Evolutionary conservation across 1,284 basidiomycete species (phyloP), one percentile per base, ranked within the genome.

Genomic region (Apiotrichum gamsii): DNA sequence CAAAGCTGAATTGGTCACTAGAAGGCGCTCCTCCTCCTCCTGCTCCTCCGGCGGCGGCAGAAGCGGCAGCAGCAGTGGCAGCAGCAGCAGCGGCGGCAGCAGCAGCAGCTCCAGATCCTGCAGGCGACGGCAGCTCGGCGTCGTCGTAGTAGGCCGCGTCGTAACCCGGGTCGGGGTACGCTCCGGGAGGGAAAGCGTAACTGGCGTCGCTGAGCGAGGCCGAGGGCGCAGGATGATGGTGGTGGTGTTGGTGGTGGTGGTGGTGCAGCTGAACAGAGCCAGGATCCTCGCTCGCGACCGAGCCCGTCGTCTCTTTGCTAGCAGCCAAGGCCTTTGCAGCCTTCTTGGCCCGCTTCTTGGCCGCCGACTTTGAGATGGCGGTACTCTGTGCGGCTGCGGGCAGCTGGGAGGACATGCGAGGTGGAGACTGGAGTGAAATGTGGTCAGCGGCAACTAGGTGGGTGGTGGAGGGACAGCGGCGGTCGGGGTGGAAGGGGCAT

Each of bases 301-400:
- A 28, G 25, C 43, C 9, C 3, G 39, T 29, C 18, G 30, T 18
- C 37, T 44, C 43, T 33, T 37, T 47, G 35, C 31, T 41, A 25
- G 46, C 30, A 24, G 43, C 56, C 19, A 53, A 45, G 29, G 62
- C 57, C 55, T 61, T 61, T 33, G 65, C 58, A 37, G 61, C 61
- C 59, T 68, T 69, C 61, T 71, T 71, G 48, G 66, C 60, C 53
- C 59, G 56, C 57, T 71, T 71, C 65, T 69, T 71, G 45, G 66
- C 67, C 53, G 63, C 62, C 52, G 67, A 67, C 62, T 70, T 70
- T 39, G 67, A 63, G 40, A 64, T 58, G 60, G 60, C 62, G 49
- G 61, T 52, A 30, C 58, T 53, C 40, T 56, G 54, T 45, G 51
- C 50, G 42, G 46, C 52, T 45, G 59, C 47, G 33, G 54, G 46